Conservation (phyloP, 495 filamentous ascomycete genomes). For the Hypomontagnella submonticulosa region DNA sequence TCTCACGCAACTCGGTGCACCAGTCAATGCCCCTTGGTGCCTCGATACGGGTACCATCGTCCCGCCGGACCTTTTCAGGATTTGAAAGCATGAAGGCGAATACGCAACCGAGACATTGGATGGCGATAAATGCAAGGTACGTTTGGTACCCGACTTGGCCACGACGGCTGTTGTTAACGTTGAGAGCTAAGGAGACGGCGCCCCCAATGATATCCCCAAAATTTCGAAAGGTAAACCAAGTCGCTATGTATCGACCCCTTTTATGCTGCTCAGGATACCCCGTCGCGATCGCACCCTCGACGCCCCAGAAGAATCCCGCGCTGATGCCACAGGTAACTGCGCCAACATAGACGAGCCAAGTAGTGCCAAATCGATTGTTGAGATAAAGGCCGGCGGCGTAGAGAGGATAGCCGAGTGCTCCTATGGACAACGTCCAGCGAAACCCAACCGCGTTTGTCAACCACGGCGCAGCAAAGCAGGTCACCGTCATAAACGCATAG, state of each 20-base stretch:
- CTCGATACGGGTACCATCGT: slow-evolving; percentile 55
- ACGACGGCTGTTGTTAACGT: slow-evolving; percentile 50
- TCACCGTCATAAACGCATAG: slow-evolving; percentile 56
- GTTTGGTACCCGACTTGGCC: slow-evolving; percentile 61
- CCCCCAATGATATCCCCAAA: slow-evolving; percentile 61
- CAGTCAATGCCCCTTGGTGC: slow-evolving; percentile 53
- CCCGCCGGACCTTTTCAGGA: slow-evolving; percentile 57
- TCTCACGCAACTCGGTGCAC: slow-evolving; percentile 51
- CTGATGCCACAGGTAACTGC: slow-evolving; percentile 60
- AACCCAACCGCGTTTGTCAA: slow-evolving; percentile 58
- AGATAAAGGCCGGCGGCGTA: slow-evolving; percentile 61
- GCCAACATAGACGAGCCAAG: slow-evolving; percentile 62
- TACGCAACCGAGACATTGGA: slow-evolving; percentile 58
- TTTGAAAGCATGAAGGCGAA: slow-evolving; percentile 58
- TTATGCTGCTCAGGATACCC: slow-evolving; percentile 61
- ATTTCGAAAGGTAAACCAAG: slow-evolving; percentile 62
- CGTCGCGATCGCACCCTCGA: slow-evolving; percentile 62
- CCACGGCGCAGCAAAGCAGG: slow-evolving; percentile 58
- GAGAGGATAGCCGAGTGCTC: slow-evolving; percentile 60
- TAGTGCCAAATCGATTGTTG: slow-evolving; percentile 60
- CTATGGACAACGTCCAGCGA: slow-evolving; percentile 58
- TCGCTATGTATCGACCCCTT: slow-evolving; percentile 59
- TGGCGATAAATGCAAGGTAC: slow-evolving; percentile 60
- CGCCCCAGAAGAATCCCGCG: slow-evolving; percentile 60
- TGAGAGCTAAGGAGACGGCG: slow-evolving; percentile 60